Evolutionary conservation across 2,329 filamentous ascomycete species (phyloP), one percentile per base, ranked within the genome.

Genomic region (Coniochaeta hoffmannii): DNA sequence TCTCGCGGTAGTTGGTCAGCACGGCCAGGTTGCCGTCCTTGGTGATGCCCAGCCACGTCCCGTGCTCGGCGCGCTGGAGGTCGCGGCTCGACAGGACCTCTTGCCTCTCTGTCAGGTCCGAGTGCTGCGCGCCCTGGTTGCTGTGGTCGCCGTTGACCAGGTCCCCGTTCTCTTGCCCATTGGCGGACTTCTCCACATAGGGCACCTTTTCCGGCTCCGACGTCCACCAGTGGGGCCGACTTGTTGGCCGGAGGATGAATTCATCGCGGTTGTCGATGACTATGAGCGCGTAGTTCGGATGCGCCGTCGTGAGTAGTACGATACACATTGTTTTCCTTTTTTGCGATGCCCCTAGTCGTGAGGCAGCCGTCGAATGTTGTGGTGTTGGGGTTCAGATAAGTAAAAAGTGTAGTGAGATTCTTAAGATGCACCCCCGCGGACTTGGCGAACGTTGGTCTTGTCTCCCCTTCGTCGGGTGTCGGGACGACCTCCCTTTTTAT

Each of bases 191-290:
- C 55, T 52, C 11, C 53, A 54, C 10, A 56, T 55, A 61, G 41
- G 68, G 58, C 14, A 73, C 73, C 31, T 73, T 71, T 36, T 67
- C 64, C 19, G 68, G 66, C 57, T 76, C 46, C 12, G 65, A 76
- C 44, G 68, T 76, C 82, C 83, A 87, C 83, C 83, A 87, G 67
- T 85, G 78, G 7, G 83, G 83, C 57, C 80, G 74, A 53, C 79
- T 83, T 1, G 83, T 87, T 4, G 83, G 83, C 28, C 83, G 77
- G 14, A 85, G 75, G 59, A 87, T 81, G 70, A 81, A 87, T 67
- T 87, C 88, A 73, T 93, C 89, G 63, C 89, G 82, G 69, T 93
- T 93, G 72, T 91, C 83, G 66, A 91, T 76, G 58, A 89, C 73
- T 63, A 93, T 87, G 58, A 92, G 77, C 26, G 86, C 79, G 70